A percentile compares a stretch with the other conserved stretches of the same genome.
Conservation (phyloP, 768 basidiomycete species). For the Calocera viscosa region DNA sequence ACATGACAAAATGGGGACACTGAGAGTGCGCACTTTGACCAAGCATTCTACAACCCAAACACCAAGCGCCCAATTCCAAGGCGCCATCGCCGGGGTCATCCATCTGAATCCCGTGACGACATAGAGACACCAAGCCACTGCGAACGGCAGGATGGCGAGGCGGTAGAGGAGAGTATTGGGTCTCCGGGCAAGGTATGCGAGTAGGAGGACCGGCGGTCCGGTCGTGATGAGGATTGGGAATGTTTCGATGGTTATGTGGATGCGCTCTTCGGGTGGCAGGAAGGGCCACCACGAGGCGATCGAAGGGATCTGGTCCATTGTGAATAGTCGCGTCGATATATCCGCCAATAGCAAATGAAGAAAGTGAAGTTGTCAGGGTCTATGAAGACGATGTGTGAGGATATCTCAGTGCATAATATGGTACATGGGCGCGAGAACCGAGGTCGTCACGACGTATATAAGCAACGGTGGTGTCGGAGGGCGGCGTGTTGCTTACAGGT, state of each 20-base stretch:
- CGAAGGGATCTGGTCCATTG: neutral
- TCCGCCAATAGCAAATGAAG: no score
- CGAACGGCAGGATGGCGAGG: conserved; percentile 47
- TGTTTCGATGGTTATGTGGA: neutral
- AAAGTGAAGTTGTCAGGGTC: no score
- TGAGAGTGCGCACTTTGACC: neutral
- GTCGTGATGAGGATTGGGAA: neutral
- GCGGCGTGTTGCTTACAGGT: neutral
- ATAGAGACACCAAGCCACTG: conserved; percentile 16
- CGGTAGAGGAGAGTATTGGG: conserved; percentile 53
- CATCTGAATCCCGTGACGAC: neutral
- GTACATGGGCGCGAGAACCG: no score
- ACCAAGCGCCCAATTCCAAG: neutral
- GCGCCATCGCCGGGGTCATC: neutral
- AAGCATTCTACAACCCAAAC: neutral
- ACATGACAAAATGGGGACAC: neutral
- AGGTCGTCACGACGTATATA: no score
- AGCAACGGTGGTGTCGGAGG: no score
- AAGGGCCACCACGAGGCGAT: neutral
- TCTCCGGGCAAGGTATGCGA: conserved; percentile 58
- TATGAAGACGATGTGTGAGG: no score
- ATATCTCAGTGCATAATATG: no score
- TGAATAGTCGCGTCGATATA: neutral
- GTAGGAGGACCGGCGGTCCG: conserved; percentile 30
- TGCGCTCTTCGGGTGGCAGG: neutral